Percentiles rank a stretch among this genome's conserved stretches.
Conservation (phyloP, 2,329 filamentous ascomycete genomes). For the Fusarium falciforme region DNA sequence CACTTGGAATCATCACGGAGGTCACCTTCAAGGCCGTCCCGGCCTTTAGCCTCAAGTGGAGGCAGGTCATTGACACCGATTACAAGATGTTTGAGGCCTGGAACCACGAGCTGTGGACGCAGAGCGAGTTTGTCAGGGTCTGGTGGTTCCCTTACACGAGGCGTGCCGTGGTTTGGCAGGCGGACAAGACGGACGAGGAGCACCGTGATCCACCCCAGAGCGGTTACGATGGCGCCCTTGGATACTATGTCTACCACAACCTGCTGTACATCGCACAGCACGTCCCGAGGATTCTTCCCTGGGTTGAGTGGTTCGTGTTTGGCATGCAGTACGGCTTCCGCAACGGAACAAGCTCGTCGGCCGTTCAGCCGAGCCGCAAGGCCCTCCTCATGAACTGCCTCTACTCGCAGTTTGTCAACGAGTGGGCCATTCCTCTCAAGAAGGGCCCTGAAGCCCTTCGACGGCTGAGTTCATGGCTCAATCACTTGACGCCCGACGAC, state of each 20-base stretch:
- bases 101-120: conserved; percentile 81
- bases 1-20: conserved; percentile 90
- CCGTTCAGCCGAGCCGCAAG: conserved; percentile 81
- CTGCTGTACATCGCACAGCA: conserved; percentile 84
- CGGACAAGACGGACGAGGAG: conserved; percentile 78
- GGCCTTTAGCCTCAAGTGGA: conserved; percentile 87
- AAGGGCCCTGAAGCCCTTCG: conserved; percentile 88
- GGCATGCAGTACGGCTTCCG: conserved; percentile 97
- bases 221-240: conserved; percentile 85
- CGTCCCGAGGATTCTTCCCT: conserved; percentile 82
- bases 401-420: conserved; percentile 98
- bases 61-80: conserved; percentile 81
- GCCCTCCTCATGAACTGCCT: conserved; percentile 96
- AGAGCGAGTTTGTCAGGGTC: conserved; percentile 88
- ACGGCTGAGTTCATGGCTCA: conserved; percentile 88
- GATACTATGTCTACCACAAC: conserved; percentile 93
- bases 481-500: conserved; percentile 70
- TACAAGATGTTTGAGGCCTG: conserved; percentile 76
- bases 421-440: conserved; percentile 91
- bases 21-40: conserved; percentile 86
- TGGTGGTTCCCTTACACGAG: conserved; percentile 98
- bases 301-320: conserved; percentile 96
- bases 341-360: conserved; percentile 74
- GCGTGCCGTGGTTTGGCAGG: conserved; percentile 88
- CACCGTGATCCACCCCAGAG: conserved; percentile 69